These are phyloP conservation scores for Zea mays DNA, from an alignment of 176 grass and related monocot genomes.

Conservation along the genomic window DNA sequence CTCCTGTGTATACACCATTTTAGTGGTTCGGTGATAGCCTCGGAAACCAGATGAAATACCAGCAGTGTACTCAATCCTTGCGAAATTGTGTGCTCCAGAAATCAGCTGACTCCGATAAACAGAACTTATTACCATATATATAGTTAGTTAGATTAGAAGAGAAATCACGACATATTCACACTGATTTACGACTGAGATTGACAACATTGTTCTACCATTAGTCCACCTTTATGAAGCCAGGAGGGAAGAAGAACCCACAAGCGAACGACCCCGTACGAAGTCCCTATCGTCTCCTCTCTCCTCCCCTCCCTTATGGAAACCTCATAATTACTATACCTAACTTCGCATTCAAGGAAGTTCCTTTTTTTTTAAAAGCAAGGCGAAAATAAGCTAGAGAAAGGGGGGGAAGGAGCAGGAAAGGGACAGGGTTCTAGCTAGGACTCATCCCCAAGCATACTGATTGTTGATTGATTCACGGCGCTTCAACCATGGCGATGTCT, in stretches of 20 bases:
- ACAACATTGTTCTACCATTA: slow-evolving; percentile 6
- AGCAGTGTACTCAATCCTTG: too few species aligned
- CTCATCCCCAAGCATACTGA: slow-evolving; percentile 19
- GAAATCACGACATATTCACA: not conserved
- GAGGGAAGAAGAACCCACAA: too few species aligned
- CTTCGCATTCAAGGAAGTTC: not conserved
- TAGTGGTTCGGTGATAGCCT: too few species aligned
- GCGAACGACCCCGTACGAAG: too few species aligned
- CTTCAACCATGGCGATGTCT: not conserved
- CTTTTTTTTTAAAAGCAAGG: not conserved
- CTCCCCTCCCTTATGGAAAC: too few species aligned
- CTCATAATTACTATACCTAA: not conserved
- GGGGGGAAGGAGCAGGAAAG: too few species aligned
- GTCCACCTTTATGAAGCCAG: not conserved
- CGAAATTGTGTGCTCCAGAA: not conserved
- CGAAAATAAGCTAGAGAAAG: slow-evolving; percentile 3
- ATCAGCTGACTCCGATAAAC: not conserved
- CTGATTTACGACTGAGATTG: not conserved
- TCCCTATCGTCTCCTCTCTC: not conserved
- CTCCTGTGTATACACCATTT: too few species aligned
- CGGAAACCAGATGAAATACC: too few species aligned
- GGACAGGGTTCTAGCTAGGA: not conserved
- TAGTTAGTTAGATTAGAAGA: not conserved
- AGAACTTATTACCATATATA: not conserved
- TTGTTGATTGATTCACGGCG: not conserved